These are phyloP conservation scores for Starmerella cellae DNA, from an alignment of 805 yeast species.

Conservation along the genomic window DNA sequence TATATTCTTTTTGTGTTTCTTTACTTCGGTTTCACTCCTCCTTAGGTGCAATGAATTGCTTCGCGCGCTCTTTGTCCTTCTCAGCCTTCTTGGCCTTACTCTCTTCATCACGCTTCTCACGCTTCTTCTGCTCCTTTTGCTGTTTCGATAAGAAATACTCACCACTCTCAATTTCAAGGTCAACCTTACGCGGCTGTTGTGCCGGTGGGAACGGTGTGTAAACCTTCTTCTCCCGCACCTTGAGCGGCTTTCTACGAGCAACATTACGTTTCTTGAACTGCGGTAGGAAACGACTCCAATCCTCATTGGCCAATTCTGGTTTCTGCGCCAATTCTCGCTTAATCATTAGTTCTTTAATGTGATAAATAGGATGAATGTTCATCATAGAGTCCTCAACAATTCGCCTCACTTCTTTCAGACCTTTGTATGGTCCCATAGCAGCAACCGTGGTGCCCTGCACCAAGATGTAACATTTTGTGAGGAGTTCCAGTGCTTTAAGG, in stretches of 20 bases:
- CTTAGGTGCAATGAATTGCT: constrained; percentile 76
- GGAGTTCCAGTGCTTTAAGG: constrained; percentile 80
- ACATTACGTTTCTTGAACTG: constrained; percentile 93
- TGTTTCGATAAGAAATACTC: constrained; percentile 86
- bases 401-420: constrained; percentile 80
- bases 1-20: background rate
- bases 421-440: constrained; percentile 92
- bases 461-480: constrained; percentile 88
- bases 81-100: constrained; percentile 57
- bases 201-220: constrained; percentile 99
- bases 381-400: constrained; percentile 97
- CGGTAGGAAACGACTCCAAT: constrained; percentile 93
- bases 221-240: constrained; percentile 52
- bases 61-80: constrained; percentile 55
- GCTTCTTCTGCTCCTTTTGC: constrained; percentile 59
- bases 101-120: constrained; percentile 64
- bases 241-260: constrained; percentile 78
- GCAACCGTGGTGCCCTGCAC: constrained; percentile 97
- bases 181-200: constrained; percentile 92
- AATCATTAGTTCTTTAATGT: constrained; percentile 94
- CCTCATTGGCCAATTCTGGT: constrained; percentile 90
- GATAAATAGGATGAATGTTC: constrained; percentile 94
- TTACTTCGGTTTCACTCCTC: constrained; percentile 36
- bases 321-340: constrained; percentile 88
- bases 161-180: constrained; percentile 94